phyloP scores from a whole-genome alignment of 2,329 filamentous ascomycete genomes.

The Neobulgaria alba region DNA sequence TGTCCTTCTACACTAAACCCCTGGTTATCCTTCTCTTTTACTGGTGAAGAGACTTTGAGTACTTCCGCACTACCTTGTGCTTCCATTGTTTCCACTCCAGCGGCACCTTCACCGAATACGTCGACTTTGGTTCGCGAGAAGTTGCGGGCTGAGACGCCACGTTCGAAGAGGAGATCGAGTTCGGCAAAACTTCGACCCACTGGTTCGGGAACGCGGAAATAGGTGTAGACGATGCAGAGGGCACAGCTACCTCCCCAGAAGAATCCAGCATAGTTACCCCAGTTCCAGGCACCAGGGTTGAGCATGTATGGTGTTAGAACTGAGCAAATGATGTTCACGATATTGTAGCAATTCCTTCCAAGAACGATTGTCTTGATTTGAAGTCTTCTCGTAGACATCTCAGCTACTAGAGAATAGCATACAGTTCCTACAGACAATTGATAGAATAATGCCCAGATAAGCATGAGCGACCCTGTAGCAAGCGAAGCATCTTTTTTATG shows the following conservation, averaged over 20 bases:
- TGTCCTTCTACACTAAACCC: no score
- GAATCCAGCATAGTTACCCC: constrained; percentile 80
- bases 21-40: no score
- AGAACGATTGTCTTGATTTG: constrained; percentile 90
- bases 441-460: constrained; percentile 74
- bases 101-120: not conserved
- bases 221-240: constrained; percentile 56
- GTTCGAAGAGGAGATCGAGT: constrained; percentile 4
- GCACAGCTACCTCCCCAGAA: constrained; percentile 61
- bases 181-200: constrained; percentile 2
- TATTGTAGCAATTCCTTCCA: constrained; percentile 63
- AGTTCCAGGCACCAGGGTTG: constrained; percentile 79
- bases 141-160: constrained; percentile 2
- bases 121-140: not conserved
- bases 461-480: constrained; percentile 54
- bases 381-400: constrained; percentile 72
- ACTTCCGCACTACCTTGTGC: no score
- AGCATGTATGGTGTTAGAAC: constrained; percentile 89
- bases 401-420: constrained; percentile 79
- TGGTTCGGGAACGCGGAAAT: constrained; percentile 74
- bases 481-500: constrained; percentile 19
- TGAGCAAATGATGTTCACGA: constrained; percentile 71
- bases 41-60: no score
- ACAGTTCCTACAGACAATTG: constrained; percentile 84
- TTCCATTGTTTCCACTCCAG: no score